Evolutionary conservation across 2,329 filamentous ascomycete species (phyloP), one percentile per base, ranked within the genome.

Genomic region (Fusarium sambucinum): DNA sequence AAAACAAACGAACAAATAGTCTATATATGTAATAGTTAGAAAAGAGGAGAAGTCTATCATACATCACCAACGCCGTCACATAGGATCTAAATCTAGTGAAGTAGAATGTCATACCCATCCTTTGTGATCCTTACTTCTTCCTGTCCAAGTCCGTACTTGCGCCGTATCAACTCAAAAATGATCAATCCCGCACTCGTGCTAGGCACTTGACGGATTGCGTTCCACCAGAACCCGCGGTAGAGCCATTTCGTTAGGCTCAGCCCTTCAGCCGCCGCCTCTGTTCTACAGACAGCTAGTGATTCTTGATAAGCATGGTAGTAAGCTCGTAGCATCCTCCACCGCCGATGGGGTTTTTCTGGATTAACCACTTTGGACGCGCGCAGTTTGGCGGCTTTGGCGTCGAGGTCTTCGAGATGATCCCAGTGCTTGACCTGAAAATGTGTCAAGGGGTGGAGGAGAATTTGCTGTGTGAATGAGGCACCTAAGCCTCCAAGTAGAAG

Each of bases 171-270:
- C 79, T 94, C 92, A 75, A 94, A 94, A 21, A 93, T 92, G 69
- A 94, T 92, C 61, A 94, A 76, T 0, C 91, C 92, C 0, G 91
- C 91, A 62, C 89, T 91, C 3, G 92, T 94, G 75, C 90, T 92
- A 1, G 92, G 92, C 3, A 92, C 90, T 78, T 93, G 91, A 7
- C 90, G 83, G 53, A 93, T 85, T 1, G 91, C 91, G 55, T 86
- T 89, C 85, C 87, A 87, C 84, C 90, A 88, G 76, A 94, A 93
- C 14, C 89, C 90, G 7, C 87, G 83, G 74, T 91, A 94, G 8
- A 94, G 77, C 86, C 90, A 94, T 16, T 80, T 82, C 23, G 83
- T 75, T 76, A 90, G 82, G 1, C 86, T 84, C 17, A 86, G 83
- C 0, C 87, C 85, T 53, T 89, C 85, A 0, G 80, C 73, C 6